These are phyloP conservation scores for Immersiporthe knoxdaviesiana DNA, from an alignment of 2,329 filamentous ascomycete species.

Conservation along the genomic window DNA sequence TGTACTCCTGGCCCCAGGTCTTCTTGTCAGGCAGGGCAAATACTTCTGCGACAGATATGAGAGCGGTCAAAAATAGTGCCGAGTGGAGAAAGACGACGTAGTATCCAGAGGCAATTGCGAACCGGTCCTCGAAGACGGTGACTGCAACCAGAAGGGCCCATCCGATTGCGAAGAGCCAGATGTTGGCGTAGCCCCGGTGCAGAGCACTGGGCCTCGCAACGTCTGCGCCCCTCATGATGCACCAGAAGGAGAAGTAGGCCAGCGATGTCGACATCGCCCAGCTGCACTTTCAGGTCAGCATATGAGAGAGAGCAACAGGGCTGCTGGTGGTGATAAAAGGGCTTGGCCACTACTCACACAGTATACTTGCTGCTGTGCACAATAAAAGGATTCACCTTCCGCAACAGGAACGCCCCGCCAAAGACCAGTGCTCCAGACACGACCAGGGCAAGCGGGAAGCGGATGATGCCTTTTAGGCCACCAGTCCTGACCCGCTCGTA, in stretches of 20 bases:
- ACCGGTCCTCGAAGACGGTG: slow-evolving; percentile 76
- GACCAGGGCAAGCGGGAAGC: slow-evolving; percentile 76
- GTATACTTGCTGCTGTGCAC: slow-evolving; percentile 88
- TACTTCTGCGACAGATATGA: slow-evolving; percentile 78
- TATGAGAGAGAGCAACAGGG: neutral
- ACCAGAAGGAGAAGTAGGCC: slow-evolving; percentile 83
- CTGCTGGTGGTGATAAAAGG: too few species aligned
- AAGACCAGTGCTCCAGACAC: slow-evolving; percentile 71
- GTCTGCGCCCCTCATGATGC: slow-evolving; percentile 76
- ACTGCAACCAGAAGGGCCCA: slow-evolving; percentile 74
- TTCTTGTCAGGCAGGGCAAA: slow-evolving; percentile 74
- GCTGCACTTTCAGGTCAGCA: slow-evolving; percentile 37
- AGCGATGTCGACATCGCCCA: slow-evolving; percentile 86
- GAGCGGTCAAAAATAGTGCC: slow-evolving; percentile 71
- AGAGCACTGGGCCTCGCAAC: slow-evolving; percentile 83
- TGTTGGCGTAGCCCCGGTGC: slow-evolving; percentile 76
- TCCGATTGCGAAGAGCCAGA: slow-evolving; percentile 80
- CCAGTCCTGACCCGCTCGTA: slow-evolving; percentile 66
- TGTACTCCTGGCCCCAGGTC: slow-evolving; percentile 65
- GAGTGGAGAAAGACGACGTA: slow-evolving; percentile 80
- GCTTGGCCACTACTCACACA: slow-evolving; percentile 54
- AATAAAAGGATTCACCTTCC: slow-evolving; percentile 85
- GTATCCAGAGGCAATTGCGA: slow-evolving; percentile 76
- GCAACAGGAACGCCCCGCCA: slow-evolving; percentile 73
- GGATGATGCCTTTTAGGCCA: slow-evolving; percentile 81